phyloP scores from a whole-genome alignment of 371 early-diverging fungal genomes.

The Mortierella sp. region DNA sequence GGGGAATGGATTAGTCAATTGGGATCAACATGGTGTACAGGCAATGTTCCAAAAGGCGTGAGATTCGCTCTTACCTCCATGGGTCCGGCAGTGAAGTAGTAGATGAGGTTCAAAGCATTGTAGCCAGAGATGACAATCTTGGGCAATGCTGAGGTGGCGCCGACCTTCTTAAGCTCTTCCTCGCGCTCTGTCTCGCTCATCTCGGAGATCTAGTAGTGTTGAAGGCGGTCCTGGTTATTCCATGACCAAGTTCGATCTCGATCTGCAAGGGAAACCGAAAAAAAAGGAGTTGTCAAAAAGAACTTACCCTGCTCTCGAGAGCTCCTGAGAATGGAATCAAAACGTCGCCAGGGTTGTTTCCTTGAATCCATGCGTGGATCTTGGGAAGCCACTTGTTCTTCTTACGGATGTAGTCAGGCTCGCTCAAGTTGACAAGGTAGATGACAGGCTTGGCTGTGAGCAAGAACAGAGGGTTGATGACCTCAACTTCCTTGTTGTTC shows the following conservation, averaged over 20 bases:
- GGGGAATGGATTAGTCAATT: too few relatives aligned
- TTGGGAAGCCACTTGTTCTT: slow-evolving; percentile 72
- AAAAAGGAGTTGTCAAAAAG: slow-evolving; percentile 48
- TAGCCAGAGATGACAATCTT: slow-evolving; percentile 90
- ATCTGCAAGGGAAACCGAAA: background rate
- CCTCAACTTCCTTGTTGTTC: slow-evolving; percentile 72
- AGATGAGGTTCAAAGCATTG: slow-evolving; percentile 84
- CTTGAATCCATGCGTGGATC: slow-evolving; percentile 95
- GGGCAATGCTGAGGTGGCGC: slow-evolving; percentile 67
- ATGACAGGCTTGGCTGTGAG: slow-evolving; percentile 95
- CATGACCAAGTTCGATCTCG: too few relatives aligned
- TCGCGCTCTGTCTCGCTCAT: slow-evolving; percentile 58
- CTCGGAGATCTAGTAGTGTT: slow-evolving; percentile 56
- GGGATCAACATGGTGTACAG: background rate
- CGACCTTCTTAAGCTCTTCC: slow-evolving; percentile 53
- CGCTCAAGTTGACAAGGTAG: slow-evolving; percentile 89
- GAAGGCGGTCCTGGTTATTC: too few relatives aligned
- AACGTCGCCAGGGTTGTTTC: slow-evolving; percentile 85
- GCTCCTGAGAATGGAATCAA: slow-evolving; percentile 93
- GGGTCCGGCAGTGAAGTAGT: slow-evolving; percentile 92
- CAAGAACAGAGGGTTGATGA: slow-evolving; percentile 85
- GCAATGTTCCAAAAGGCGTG: too few relatives aligned
- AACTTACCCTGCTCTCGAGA: slow-evolving; percentile 71
- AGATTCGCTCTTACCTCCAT: slow-evolving; percentile 74
- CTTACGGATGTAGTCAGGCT: slow-evolving; percentile 77